Conservation (phyloP, 2,329 filamentous ascomycete species). For the Cordyceps militaris region DNA sequence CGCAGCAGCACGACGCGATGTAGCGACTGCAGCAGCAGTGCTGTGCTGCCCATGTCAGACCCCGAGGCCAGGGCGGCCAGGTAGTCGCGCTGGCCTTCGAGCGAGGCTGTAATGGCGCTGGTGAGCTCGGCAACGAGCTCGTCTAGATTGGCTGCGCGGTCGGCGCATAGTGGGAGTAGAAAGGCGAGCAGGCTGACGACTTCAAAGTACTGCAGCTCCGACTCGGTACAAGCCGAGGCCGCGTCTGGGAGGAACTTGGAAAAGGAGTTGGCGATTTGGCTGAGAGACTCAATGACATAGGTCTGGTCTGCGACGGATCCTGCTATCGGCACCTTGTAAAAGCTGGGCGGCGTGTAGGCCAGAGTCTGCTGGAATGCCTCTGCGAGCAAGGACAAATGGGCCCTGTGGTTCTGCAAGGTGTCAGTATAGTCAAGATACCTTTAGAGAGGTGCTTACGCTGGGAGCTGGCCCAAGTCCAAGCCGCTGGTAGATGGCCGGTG, state of each 20-base stretch:
- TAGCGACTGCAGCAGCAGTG: constrained; percentile 26
- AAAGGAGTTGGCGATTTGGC: constrained; percentile 36
- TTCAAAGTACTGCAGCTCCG: constrained; percentile 39
- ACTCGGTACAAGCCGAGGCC: constrained; percentile 29
- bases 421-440: constrained; percentile 14
- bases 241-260: constrained; percentile 30
- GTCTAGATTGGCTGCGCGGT: constrained; percentile 18
- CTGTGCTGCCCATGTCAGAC: constrained; percentile 14
- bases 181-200: constrained; percentile 34
- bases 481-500: constrained; percentile 34
- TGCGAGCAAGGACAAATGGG: constrained; percentile 40
- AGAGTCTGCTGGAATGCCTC: constrained; percentile 48
- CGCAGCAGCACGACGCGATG: constrained; percentile 31
- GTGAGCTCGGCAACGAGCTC: constrained; percentile 23
- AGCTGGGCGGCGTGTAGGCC: constrained; percentile 39
- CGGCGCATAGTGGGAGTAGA: constrained; percentile 24
- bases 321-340: constrained; percentile 40
- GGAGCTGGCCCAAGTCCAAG: constrained; percentile 44
- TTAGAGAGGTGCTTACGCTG: constrained; percentile 34
- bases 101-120: constrained; percentile 20
- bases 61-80: constrained; percentile 13
- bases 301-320: constrained; percentile 35
- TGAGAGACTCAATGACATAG: constrained; percentile 36
- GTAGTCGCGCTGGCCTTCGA: constrained; percentile 22
- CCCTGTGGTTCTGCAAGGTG: constrained; percentile 36